These are phyloP conservation scores for Russula virescens DNA, from an alignment of 768 basidiomycete genomes.

Conservation along the genomic window DNA sequence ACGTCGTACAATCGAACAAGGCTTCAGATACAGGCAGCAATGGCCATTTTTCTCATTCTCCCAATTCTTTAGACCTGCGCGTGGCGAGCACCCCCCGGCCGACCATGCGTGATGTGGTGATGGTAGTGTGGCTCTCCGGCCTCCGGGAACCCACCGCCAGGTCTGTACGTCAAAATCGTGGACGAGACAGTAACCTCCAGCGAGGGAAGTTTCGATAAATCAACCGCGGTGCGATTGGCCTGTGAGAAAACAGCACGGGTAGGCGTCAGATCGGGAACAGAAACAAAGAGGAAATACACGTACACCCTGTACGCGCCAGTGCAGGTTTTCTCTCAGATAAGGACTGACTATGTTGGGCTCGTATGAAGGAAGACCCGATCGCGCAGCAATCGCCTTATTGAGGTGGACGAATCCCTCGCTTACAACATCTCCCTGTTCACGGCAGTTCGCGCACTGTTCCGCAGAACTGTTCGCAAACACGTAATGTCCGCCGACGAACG, in stretches of 20 bases:
- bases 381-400: neutral
- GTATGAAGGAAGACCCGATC: neutral
- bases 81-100: neutral
- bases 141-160: neutral
- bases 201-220: neutral
- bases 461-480: neutral
- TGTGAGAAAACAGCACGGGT: neutral
- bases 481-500: conserved; percentile 26
- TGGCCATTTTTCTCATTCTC: neutral
- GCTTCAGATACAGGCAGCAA: neutral
- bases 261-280: neutral
- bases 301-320: neutral
- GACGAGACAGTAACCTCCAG: neutral
- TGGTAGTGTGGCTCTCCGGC: neutral
- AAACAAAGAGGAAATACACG: neutral
- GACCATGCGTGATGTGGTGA: neutral
- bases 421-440: no score
- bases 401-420: neutral
- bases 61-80: neutral
- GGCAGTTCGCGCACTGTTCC: neutral
- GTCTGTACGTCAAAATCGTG: neutral
- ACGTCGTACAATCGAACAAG: neutral
- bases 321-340: neutral
- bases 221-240: neutral
- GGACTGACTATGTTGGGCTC: neutral